Conservation (phyloP, 176 grass and related monocot genomes). For the Aechmea fasciata region DNA sequence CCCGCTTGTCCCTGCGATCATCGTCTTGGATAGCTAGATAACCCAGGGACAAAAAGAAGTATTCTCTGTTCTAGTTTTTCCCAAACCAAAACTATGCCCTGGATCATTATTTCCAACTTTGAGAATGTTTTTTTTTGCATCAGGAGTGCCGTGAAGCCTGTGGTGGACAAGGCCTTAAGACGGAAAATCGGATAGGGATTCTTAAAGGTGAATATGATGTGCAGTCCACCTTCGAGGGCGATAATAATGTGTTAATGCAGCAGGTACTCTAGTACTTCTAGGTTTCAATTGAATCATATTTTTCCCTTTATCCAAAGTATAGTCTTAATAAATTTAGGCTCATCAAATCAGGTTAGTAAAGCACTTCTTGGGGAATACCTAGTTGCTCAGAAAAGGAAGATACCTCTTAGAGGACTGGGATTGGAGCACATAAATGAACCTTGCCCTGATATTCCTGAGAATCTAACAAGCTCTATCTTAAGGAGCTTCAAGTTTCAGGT, state of each 20-base stretch:
- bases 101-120: too few relatives aligned
- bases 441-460: slow-evolving; percentile 57
- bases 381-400: slow-evolving; percentile 50
- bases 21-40: too few relatives aligned
- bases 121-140: slow-evolving; percentile 11
- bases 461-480: slow-evolving; percentile 51
- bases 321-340: slow-evolving; percentile 18
- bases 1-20: too few relatives aligned
- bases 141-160: slow-evolving; percentile 94
- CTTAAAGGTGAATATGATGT: slow-evolving; percentile 98
- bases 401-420: slow-evolving; percentile 64
- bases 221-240: slow-evolving; percentile 96
- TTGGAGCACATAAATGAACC: slow-evolving; percentile 84
- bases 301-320: neutral
- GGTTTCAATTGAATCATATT: neutral
- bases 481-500: slow-evolving; percentile 85
- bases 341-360: slow-evolving; percentile 81
- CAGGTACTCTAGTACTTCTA: slow-evolving; percentile 40
- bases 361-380: slow-evolving; percentile 77
- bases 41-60: neutral
- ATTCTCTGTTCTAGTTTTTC: neutral
- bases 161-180: slow-evolving; percentile 91
- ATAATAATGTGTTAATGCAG: slow-evolving; percentile 93
- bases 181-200: slow-evolving; percentile 81
- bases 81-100: too few relatives aligned